Evolutionary conservation across 2,329 filamentous ascomycete species (phyloP), one percentile per base, ranked within the genome.

Genomic region (Claviceps pusilla): DNA sequence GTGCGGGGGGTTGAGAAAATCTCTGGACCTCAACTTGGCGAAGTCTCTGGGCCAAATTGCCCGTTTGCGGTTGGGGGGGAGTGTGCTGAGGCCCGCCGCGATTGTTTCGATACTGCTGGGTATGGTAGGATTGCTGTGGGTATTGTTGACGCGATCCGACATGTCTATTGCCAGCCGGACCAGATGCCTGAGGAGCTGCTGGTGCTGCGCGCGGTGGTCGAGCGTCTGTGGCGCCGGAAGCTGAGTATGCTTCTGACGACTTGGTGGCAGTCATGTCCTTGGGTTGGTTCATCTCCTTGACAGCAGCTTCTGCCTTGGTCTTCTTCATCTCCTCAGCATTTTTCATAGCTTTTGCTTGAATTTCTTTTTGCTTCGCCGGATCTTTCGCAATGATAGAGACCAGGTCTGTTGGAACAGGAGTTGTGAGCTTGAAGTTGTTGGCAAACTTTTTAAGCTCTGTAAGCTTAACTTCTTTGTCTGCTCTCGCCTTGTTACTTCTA

Each of bases 311-410:
- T 19, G 73, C 64, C 64, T 82, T 82, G 54, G 78, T 73, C 61
- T 81, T 77, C 4, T 72, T 70, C 53, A 78, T 69, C 58, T 83
- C 79, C 58, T 88, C 83, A 2, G 82, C 83, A 60, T 91, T 85
- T 64, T 82, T 80, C 57, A 87, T 82, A 1, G 89, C 89, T 68
- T 90, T 94, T 62, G 89, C 86, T 64, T 95, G 85, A 58, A 98
- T 97, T 65, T 90, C 83, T 63, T 89, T 83, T 69, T 97, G 93
- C 72, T 96, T 98, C 48, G 75, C 78, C n/a, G 89, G 89, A 65
- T 98, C 93, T 67, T 97, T 98, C 56, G 93, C 91, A 57, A 98
- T 85, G 60, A 98, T 98, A 1, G 88, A 85, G 33, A 98, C 89
- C 41, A 98, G 72, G 68, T 98, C 93, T 52, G 80, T 83, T 1